A percentile compares a stretch with the other conserved stretches of the same genome.
Conservation (phyloP, 345 rosid species). For the Stellera chamaejasme region DNA sequence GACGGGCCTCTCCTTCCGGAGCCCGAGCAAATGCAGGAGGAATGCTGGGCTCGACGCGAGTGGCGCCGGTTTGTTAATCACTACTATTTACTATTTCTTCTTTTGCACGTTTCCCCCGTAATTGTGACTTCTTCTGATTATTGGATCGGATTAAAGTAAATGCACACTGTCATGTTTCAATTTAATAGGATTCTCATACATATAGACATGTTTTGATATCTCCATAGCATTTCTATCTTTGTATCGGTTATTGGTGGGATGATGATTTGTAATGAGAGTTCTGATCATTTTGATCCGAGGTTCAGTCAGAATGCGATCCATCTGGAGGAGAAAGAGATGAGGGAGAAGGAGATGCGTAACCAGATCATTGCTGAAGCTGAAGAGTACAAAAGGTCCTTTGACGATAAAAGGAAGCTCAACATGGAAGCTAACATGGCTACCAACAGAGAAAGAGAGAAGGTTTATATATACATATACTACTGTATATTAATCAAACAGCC, state of each 20-base stretch:
- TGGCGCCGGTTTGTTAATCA: conserved; percentile 61
- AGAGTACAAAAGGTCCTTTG: conserved; percentile 63
- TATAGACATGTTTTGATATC: not conserved
- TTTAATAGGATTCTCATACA: too few relatives aligned
- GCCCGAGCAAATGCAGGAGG: conserved; percentile 64
- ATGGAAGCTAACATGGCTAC: conserved; percentile 64
- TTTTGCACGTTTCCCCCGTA: not conserved
- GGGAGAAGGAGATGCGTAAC: conserved; percentile 85
- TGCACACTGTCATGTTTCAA: not conserved
- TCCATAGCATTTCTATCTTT: not conserved
- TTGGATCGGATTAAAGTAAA: not conserved
- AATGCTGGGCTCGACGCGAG: conserved; percentile 56
- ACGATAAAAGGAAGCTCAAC: conserved; percentile 67
- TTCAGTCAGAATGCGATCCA: conserved; percentile 70
- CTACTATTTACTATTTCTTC: conserved; percentile 1
- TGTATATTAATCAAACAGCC: too few relatives aligned
- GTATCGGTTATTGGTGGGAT: too few relatives aligned
- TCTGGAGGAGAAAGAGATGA: conserved; percentile 91
- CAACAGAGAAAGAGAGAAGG: conserved; percentile 95
- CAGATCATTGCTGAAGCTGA: conserved; percentile 89
- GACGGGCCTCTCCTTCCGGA: conserved; percentile 52
- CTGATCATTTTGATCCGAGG: not conserved
- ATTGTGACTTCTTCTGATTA: too few relatives aligned
- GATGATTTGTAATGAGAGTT: not conserved
- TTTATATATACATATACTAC: conserved; percentile 4